A percentile compares a stretch with the other conserved stretches of the same genome.
Conservation (phyloP, 352 stramenopile genomes). For the Hyaloperonospora arabidopsidis region DNA sequence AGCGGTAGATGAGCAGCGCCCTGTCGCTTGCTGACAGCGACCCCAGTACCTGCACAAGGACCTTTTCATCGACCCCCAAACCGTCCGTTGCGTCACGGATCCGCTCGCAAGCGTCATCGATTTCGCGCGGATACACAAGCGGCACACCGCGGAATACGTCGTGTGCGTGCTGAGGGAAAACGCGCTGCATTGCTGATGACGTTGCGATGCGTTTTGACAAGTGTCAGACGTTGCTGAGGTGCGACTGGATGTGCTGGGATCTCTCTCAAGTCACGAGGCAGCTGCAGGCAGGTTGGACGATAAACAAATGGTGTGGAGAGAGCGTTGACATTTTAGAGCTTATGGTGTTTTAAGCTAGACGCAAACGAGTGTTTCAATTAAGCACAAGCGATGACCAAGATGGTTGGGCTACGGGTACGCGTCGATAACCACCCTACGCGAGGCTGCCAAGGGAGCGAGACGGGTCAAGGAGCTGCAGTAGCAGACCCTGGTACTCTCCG, state of each 20-base stretch:
- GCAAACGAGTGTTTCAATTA: no score
- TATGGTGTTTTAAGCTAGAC: no score
- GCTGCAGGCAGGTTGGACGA: no score
- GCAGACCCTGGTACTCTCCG: slow-evolving; percentile 56
- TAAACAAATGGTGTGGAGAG: no score
- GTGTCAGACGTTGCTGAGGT: no score
- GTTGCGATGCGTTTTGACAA: no score
- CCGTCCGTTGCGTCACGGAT: slow-evolving; percentile 62
- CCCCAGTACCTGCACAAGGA: slow-evolving; percentile 45
- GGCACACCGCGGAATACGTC: slow-evolving; percentile 29
- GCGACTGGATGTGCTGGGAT: no score
- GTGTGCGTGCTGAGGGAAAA: slow-evolving; percentile 35
- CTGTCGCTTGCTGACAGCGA: slow-evolving; percentile 40
- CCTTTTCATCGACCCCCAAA: slow-evolving; percentile 59
- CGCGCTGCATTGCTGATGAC: slow-evolving; percentile 23
- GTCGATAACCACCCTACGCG: slow-evolving; percentile 7
- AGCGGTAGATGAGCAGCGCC: slow-evolving; percentile 53
- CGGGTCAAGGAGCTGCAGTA: slow-evolving; percentile 48
- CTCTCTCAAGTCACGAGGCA: no score
- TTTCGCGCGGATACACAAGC: slow-evolving; percentile 33
- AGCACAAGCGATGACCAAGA: no score
- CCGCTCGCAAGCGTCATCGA: slow-evolving; percentile 44
- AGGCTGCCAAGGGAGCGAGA: slow-evolving; percentile 29
- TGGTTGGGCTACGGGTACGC: no score
- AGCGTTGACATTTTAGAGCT: no score